Conservation (phyloP, 2,329 filamentous ascomycete genomes). For the Colletotrichum sansevieriae region DNA sequence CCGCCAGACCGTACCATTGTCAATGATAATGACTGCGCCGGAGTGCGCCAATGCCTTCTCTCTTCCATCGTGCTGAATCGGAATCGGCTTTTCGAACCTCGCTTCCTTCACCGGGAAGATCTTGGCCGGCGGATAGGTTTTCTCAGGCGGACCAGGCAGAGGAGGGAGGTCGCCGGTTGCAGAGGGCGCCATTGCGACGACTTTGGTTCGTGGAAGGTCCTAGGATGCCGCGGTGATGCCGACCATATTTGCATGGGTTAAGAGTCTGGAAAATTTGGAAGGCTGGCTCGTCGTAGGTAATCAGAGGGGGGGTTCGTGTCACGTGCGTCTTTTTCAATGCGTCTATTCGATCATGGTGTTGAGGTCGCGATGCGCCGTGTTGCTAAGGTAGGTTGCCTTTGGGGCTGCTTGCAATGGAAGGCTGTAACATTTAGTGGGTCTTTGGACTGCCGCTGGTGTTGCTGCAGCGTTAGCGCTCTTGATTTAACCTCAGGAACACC, state of each 20-base stretch:
- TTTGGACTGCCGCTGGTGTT: neutral
- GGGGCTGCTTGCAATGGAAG: slow-evolving; percentile 43
- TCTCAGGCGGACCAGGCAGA: slow-evolving; percentile 55
- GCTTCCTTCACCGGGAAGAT: slow-evolving; percentile 74
- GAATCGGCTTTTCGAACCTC: slow-evolving; percentile 68
- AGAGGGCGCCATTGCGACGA: slow-evolving; percentile 63
- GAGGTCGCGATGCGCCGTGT: slow-evolving; percentile 30
- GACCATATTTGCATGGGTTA: slow-evolving; percentile 31
- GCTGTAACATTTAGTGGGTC: slow-evolving; percentile 40
- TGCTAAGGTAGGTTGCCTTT: slow-evolving; percentile 48
- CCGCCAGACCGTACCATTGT: slow-evolving; percentile 81
- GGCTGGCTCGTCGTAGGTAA: neutral
- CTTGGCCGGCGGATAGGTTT: slow-evolving; percentile 65
- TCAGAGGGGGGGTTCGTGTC: neutral
- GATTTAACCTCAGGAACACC: neutral
- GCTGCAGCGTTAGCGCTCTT: slow-evolving; percentile 1
- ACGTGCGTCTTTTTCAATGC: slow-evolving; percentile 33
- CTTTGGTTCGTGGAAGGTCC: slow-evolving; percentile 39
- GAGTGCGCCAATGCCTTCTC: slow-evolving; percentile 71
- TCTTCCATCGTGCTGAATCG: slow-evolving; percentile 75
- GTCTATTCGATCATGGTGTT: slow-evolving; percentile 29
- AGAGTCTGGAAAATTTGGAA: neutral
- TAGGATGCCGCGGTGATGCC: slow-evolving; percentile 40
- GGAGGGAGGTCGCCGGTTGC: slow-evolving; percentile 61
- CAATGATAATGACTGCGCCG: slow-evolving; percentile 90